phyloP scores from a whole-genome alignment of 345 rosid genomes.

The Raphanus sativus region DNA sequence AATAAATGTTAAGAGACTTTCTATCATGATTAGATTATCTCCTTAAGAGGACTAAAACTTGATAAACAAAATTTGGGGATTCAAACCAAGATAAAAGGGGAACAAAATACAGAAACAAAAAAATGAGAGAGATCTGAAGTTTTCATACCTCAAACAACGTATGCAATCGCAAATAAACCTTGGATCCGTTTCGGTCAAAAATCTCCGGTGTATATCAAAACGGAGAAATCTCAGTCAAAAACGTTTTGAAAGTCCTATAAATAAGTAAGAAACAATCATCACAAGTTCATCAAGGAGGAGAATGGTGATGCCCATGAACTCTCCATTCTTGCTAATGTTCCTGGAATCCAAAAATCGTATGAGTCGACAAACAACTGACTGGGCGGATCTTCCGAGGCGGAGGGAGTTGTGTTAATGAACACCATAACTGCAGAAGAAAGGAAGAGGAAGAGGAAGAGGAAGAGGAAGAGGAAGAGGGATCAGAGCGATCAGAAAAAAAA shows the following conservation, averaged over 20 bases:
- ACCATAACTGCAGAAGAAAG: too few species aligned
- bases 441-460: too few species aligned
- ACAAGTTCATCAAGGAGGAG: too few species aligned
- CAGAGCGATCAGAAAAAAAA: too few species aligned
- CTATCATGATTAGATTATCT: background rate
- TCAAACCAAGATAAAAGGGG: background rate
- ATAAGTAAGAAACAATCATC: too few species aligned
- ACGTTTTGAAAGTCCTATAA: background rate
- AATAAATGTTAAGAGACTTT: background rate
- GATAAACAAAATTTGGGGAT: background rate
- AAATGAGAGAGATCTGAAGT: background rate
- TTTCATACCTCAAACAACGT: background rate
- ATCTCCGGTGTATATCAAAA: background rate
- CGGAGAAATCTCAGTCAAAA: background rate
- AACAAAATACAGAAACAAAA: background rate
- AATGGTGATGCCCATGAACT: too few species aligned
- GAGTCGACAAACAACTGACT: too few species aligned
- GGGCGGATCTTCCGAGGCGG: too few species aligned
- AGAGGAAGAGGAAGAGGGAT: too few species aligned
- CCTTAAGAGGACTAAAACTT: background rate
- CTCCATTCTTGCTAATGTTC: too few species aligned
- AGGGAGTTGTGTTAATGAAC: too few species aligned
- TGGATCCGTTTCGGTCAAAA: background rate
- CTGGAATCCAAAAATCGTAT: too few species aligned
- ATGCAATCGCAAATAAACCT: background rate